Evolutionary conservation across 345 rosid genomes (phyloP).

Genomic region (Ceriops tagal): DNA sequence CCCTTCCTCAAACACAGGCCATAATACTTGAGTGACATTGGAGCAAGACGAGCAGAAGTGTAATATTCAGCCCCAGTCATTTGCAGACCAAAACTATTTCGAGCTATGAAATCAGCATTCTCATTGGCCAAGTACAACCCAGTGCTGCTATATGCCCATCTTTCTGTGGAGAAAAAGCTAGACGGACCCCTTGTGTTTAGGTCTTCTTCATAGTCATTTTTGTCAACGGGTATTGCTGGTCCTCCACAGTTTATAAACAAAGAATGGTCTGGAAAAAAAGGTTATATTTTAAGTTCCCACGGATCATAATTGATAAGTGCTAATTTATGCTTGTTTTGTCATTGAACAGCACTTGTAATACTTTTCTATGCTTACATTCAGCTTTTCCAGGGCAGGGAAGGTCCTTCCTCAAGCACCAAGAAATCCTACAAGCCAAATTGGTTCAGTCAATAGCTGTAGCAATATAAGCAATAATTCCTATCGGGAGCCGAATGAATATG

Average conservation of each 20-base stretch:
- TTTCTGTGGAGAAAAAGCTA: conserved; percentile 27
- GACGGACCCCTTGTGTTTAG: conserved; percentile 33
- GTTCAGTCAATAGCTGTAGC: too few relatives aligned
- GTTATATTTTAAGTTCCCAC: background rate
- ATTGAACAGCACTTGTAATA: background rate
- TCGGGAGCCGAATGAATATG: too few relatives aligned
- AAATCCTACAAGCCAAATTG: conserved; percentile 5
- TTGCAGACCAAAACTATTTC: conserved; percentile 31
- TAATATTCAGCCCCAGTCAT: conserved; percentile 38
- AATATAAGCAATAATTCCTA: too few relatives aligned
- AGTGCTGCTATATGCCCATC: conserved; percentile 79
- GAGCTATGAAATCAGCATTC: background rate
- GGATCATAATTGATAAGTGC: background rate
- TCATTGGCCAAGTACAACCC: conserved; percentile 42
- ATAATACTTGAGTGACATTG: conserved; percentile 75
- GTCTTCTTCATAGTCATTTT: conserved; percentile 52
- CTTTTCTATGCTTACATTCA: conserved; percentile 39
- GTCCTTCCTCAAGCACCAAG: conserved; percentile 59
- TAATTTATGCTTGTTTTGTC: background rate
- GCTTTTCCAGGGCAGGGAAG: conserved; percentile 52
- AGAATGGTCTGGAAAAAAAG: conserved; percentile 46
- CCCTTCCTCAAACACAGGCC: conserved; percentile 62
- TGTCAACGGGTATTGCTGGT: background rate
- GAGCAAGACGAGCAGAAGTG: conserved; percentile 62
- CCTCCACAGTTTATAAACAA: conserved; percentile 88